Percentiles rank a stretch among this genome's conserved stretches.
Evolutionary conservation across 176 grass and related monocot genomes (phyloP).

Genomic region (Hsuehochloa calcarea): DNA sequence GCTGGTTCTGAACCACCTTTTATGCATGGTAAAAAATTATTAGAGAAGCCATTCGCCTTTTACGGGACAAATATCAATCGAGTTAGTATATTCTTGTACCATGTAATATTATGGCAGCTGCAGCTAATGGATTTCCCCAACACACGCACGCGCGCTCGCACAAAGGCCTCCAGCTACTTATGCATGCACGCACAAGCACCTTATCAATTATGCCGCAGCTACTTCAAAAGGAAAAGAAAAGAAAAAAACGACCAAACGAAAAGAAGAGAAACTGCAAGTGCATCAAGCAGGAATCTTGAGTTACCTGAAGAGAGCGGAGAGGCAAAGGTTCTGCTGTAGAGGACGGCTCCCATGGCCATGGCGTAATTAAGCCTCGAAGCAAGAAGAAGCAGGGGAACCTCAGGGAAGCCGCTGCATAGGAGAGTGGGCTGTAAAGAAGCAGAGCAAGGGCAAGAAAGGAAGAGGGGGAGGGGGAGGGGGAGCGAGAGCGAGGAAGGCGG

Average conservation of each 20-base stretch:
- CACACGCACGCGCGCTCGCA: too few species aligned
- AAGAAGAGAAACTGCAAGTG: background rate
- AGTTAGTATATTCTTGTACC: background rate
- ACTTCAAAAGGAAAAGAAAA: background rate
- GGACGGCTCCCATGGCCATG: slow-evolving; percentile 66
- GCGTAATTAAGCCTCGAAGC: background rate
- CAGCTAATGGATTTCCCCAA: background rate
- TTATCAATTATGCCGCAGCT: too few species aligned
- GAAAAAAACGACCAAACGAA: background rate
- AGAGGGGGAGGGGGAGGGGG: background rate
- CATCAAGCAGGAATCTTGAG: background rate
- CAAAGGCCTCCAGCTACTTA: background rate
- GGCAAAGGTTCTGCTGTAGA: slow-evolving; percentile 51
- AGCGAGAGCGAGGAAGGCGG: background rate
- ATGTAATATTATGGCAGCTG: background rate
- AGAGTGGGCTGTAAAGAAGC: too few species aligned
- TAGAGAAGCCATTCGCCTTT: background rate
- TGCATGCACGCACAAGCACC: too few species aligned
- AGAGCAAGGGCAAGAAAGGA: background rate
- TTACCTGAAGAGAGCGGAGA: slow-evolving; percentile 48
- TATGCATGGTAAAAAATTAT: background rate
- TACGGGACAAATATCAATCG: background rate
- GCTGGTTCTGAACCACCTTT: background rate
- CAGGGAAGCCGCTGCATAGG: background rate
- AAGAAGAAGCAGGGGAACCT: background rate